Evolutionary conservation across 2,329 filamentous ascomycete genomes (phyloP).

Genomic region (Neodidymelliopsis sp.): DNA sequence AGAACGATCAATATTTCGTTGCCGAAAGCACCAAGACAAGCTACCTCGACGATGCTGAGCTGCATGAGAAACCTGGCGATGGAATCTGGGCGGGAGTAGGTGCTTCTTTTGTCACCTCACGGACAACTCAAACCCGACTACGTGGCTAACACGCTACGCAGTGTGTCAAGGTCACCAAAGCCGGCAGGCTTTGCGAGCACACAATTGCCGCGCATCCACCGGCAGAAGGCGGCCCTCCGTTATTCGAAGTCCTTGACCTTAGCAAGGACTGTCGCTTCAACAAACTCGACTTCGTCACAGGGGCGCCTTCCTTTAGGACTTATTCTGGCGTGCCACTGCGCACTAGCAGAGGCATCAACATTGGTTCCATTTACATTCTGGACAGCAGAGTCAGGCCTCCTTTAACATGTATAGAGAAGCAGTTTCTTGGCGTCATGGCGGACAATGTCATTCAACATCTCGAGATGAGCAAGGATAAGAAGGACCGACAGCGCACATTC

Average conservation of each 20-base stretch:
- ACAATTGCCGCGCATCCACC: constrained; percentile 30
- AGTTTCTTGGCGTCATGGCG: constrained; percentile 39
- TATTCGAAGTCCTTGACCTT: constrained; percentile 51
- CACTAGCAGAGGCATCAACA: constrained; percentile 42
- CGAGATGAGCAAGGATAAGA: constrained; percentile 45
- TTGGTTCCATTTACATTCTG: constrained; percentile 43
- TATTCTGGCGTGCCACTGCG: constrained; percentile 46
- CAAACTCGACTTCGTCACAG: constrained; percentile 36
- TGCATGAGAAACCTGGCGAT: constrained; percentile 44
- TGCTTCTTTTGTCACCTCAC: neutral
- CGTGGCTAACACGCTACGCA: constrained; percentile 9
- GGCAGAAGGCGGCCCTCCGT: constrained; percentile 42
- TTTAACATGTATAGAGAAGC: constrained; percentile 19
- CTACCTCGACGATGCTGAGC: constrained; percentile 45
- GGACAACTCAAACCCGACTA: no score
- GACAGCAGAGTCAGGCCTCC: constrained; percentile 32
- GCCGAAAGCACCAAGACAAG: constrained; percentile 58
- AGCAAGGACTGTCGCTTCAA: constrained; percentile 44
- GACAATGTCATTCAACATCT: constrained; percentile 45
- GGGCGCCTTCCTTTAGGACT: constrained; percentile 38
- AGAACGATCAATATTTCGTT: constrained; percentile 58
- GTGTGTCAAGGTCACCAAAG: constrained; percentile 45
- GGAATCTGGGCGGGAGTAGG: constrained; percentile 46
- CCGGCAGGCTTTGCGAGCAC: constrained; percentile 45
- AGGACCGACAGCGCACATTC: constrained; percentile 35